A percentile compares a stretch with the other conserved stretches of the same genome.
Conservation (phyloP, 805 yeast species). For the Ascoidea rubescens region DNA sequence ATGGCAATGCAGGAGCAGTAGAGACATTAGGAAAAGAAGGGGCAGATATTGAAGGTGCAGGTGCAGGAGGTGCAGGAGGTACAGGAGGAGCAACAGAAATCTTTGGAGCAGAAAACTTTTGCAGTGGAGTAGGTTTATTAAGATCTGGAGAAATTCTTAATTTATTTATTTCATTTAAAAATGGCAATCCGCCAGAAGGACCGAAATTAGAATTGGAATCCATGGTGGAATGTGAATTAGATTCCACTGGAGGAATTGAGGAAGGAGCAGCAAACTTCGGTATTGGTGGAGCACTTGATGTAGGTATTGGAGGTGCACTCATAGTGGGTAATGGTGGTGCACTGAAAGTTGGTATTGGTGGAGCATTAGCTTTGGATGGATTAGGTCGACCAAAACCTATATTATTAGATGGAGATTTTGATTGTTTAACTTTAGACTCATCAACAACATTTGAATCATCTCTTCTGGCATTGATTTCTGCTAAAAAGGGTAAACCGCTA, state of each 20-base stretch:
- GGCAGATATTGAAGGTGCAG: neutral
- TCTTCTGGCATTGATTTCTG: neutral
- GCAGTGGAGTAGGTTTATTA: too few relatives aligned
- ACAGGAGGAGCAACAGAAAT: too few relatives aligned
- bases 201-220: too few relatives aligned
- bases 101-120: too few relatives aligned
- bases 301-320: neutral
- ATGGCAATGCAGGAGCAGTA: neutral
- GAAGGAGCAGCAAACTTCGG: too few relatives aligned
- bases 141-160: too few relatives aligned
- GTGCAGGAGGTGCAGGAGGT: neutral
- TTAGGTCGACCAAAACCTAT: neutral
- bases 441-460: neutral
- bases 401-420: neutral
- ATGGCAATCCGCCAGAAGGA: slow-evolving; percentile 41
- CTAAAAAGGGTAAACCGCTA: neutral
- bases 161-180: slow-evolving; percentile 42
- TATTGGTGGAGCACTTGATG: neutral
- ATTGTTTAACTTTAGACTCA: neutral
- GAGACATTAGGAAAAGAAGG: neutral
- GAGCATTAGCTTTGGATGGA: neutral
- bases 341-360: neutral
- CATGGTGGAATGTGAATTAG: too few relatives aligned
- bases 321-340: neutral
- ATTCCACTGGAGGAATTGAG: too few relatives aligned